Base-by-base conservation (phyloP, 371 early-diverging fungal genomes). In the Mucor sp. region DNA sequence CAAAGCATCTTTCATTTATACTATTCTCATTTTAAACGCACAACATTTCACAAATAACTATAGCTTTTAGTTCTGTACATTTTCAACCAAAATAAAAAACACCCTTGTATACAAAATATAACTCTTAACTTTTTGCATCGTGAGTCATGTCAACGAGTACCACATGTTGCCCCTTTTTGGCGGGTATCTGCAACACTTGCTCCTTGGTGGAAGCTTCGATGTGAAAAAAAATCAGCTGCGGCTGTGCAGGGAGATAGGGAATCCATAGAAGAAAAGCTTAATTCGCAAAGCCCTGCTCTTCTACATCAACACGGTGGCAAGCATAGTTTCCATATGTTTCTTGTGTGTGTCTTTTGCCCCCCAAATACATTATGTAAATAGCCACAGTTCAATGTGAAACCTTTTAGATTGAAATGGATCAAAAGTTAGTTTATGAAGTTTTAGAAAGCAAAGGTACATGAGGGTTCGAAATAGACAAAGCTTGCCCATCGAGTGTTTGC, bases 31-130 rank as follows among this genome's bases (percentile, higher is more conserved):
- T 53, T 53, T 53, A 23, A 53, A 53, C 53, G 11, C 53, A 27
- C 27, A 25, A 27, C 53, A 27, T 53, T 53, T 19, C 27, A 23
- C 14, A 5, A 53, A 23, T 11, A 53, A 53, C 27, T 53, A 11
- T 21, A 53, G 27, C 53, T 11, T 53, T 9, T 53, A 53, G 27
- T 21, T 53, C 53, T 53, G 27, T 53, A 53, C 23, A 53, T 53
- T 53, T 15, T 53, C 25, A 53, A 8, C 9, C 27, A 53, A 12
- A 53, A 53, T 27, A 27, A 53, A 50, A 53, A 27, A 25, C n/a
- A 47, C 47, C 47, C 47, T 53, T 53, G 53, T 53, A 53, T 53
- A 53, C 53, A 53, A 53, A 27, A 15, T n/a, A n/a, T n/a, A n/a
- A n/a, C n/a, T n/a, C n/a, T n/a, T n/a, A n/a, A n/a, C n/a, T n/a